Conservation (phyloP, 2,329 filamentous ascomycete species). For the Pseudogymnoascus sp. region DNA sequence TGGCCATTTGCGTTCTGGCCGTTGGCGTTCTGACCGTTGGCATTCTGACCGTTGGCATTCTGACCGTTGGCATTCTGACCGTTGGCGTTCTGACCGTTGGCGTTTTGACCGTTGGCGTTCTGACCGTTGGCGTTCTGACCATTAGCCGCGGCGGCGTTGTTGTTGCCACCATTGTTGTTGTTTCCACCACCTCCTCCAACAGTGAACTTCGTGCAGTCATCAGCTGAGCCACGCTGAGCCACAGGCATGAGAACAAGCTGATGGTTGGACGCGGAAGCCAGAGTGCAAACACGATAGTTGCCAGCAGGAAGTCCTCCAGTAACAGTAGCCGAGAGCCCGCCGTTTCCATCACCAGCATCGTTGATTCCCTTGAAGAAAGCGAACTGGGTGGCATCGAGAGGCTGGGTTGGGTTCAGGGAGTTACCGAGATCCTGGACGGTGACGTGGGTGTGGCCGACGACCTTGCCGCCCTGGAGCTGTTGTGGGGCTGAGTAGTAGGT, state of each 20-base stretch:
- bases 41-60: slow-evolving; percentile 5
- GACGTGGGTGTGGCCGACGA: slow-evolving; percentile 35
- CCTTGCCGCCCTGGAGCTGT: slow-evolving; percentile 26
- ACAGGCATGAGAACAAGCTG: slow-evolving; percentile 38
- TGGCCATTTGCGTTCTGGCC: neutral
- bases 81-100: slow-evolving; percentile 14
- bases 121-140: slow-evolving; percentile 16
- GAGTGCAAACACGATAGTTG: slow-evolving; percentile 39
- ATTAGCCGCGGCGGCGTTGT: no score
- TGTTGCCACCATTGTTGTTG: slow-evolving; percentile 17
- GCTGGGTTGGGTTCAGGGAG: slow-evolving; percentile 24
- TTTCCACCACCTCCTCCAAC: slow-evolving; percentile 23
- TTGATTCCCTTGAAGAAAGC: slow-evolving; percentile 39
- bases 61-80: slow-evolving; percentile 8
- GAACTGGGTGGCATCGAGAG: slow-evolving; percentile 29
- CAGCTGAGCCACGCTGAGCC: slow-evolving; percentile 37
- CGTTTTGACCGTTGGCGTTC: neutral
- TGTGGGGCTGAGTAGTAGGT: slow-evolving; percentile 36
- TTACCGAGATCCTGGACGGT: slow-evolving; percentile 33
- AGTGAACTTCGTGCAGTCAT: slow-evolving; percentile 39
- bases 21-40: neutral
- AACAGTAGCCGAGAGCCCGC: slow-evolving; percentile 32
- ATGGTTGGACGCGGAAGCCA: slow-evolving; percentile 37
- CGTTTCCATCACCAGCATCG: slow-evolving; percentile 33
- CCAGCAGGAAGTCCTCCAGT: slow-evolving; percentile 35